These are phyloP conservation scores for Phytophthora macrochlamydospora DNA, from an alignment of 352 stramenopile genomes.

Conservation along the genomic window DNA sequence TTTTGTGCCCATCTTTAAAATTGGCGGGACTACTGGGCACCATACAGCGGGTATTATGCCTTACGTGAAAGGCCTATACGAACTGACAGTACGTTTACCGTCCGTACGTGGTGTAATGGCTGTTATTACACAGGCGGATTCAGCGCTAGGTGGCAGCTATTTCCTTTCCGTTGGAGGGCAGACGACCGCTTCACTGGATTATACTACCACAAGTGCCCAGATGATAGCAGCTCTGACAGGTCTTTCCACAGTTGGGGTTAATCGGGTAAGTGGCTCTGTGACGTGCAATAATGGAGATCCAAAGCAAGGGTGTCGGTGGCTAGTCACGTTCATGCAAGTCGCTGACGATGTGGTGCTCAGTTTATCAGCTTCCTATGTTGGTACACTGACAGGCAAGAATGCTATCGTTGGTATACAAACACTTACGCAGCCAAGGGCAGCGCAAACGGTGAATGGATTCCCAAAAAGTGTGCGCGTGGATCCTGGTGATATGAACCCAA, in stretches of 20 bases:
- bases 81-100: slow-evolving; percentile 84
- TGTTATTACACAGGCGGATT: slow-evolving; percentile 57
- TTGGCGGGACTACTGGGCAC: slow-evolving; percentile 63
- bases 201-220: slow-evolving; percentile 36
- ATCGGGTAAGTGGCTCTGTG: slow-evolving; percentile 30
- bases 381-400: slow-evolving; percentile 77
- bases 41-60: slow-evolving; percentile 90
- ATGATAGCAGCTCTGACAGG: slow-evolving; percentile 71
- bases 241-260: slow-evolving; percentile 57
- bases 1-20: slow-evolving; percentile 73
- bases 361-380: slow-evolving; percentile 53
- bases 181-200: slow-evolving; percentile 64
- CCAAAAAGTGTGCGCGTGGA: slow-evolving; percentile 65
- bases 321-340: slow-evolving; percentile 60
- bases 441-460: slow-evolving; percentile 62
- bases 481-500: slow-evolving; percentile 67
- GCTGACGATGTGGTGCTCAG: slow-evolving; percentile 19
- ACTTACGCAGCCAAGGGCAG: slow-evolving; percentile 35
- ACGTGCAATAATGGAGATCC: slow-evolving; percentile 49
- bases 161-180: slow-evolving; percentile 55
- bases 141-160: slow-evolving; percentile 68
- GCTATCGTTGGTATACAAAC: slow-evolving; percentile 38
- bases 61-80: slow-evolving; percentile 90
- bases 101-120: slow-evolving; percentile 74
- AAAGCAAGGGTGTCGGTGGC: slow-evolving; percentile 72